Conservation (phyloP, 2,329 filamentous ascomycete genomes). For the Fusarium circinatum region DNA sequence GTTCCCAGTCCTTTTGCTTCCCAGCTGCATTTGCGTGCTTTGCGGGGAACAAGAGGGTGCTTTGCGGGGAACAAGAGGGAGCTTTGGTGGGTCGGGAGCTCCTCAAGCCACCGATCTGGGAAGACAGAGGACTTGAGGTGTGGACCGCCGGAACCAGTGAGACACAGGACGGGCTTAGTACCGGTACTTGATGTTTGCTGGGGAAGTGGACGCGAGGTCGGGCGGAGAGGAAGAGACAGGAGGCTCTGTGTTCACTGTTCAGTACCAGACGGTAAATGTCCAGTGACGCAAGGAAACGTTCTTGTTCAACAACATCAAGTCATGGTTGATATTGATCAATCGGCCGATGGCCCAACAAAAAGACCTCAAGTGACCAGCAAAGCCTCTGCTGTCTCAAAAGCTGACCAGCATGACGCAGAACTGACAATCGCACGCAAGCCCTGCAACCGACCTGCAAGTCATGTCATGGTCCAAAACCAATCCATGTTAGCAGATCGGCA, state of each 20-base stretch:
- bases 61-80: constrained; percentile 38
- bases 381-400: background rate
- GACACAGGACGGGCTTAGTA: constrained; percentile 10
- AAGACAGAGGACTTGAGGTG: background rate
- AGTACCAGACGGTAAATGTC: background rate
- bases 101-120: constrained; percentile 39
- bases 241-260: background rate
- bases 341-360: background rate
- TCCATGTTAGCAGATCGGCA: constrained; percentile 29
- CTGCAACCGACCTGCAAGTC: constrained; percentile 25
- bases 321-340: background rate
- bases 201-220: constrained; percentile 8
- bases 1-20: constrained; percentile 6
- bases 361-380: background rate
- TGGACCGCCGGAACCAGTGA: constrained; percentile 30
- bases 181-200: constrained; percentile 10
- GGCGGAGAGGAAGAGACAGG: background rate
- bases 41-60: constrained; percentile 40
- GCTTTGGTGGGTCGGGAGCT: constrained; percentile 35
- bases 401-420: constrained; percentile 23
- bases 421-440: constrained; percentile 14
- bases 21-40: constrained; percentile 9
- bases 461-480: constrained; percentile 7
- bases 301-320: background rate
- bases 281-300: background rate